Conservation (phyloP, 805 yeast species). For the Candida schatavii region DNA sequence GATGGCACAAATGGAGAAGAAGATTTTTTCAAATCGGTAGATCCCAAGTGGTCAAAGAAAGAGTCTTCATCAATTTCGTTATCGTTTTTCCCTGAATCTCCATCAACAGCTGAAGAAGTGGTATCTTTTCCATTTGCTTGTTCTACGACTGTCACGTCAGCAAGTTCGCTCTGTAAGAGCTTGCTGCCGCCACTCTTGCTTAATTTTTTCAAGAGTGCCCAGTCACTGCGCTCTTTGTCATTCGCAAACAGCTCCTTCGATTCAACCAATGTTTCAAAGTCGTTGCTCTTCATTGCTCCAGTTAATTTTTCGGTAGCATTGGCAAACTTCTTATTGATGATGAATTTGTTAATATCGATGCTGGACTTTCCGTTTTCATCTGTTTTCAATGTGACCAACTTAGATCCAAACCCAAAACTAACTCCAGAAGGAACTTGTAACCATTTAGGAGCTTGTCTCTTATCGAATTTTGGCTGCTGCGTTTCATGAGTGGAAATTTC, state of each 20-base stretch:
- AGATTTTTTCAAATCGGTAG: constrained; percentile 12
- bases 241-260: constrained; percentile 41
- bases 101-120: constrained; percentile 8
- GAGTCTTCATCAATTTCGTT: constrained; percentile 15
- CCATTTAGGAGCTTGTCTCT: constrained; percentile 89
- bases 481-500: constrained; percentile 64
- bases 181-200: constrained; percentile 48
- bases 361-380: constrained; percentile 40
- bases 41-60: constrained; percentile 39
- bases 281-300: constrained; percentile 54
- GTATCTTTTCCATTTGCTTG: constrained; percentile 9
- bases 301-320: constrained; percentile 42
- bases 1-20: constrained; percentile 41
- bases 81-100: constrained; percentile 6
- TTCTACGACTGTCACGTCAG: constrained; percentile 10
- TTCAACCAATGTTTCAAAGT: constrained; percentile 54
- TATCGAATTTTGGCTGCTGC: constrained; percentile 68
- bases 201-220: constrained; percentile 59
- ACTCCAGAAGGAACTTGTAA: constrained; percentile 70
- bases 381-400: constrained; percentile 57
- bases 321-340: constrained; percentile 27
- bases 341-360: constrained; percentile 43
- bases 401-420: constrained; percentile 92
- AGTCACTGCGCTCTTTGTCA: constrained; percentile 52
- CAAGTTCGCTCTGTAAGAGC: constrained; percentile 36